Base-by-base conservation (phyloP, 139 green algal genomes). In the Tetraselmis striata region DNA sequence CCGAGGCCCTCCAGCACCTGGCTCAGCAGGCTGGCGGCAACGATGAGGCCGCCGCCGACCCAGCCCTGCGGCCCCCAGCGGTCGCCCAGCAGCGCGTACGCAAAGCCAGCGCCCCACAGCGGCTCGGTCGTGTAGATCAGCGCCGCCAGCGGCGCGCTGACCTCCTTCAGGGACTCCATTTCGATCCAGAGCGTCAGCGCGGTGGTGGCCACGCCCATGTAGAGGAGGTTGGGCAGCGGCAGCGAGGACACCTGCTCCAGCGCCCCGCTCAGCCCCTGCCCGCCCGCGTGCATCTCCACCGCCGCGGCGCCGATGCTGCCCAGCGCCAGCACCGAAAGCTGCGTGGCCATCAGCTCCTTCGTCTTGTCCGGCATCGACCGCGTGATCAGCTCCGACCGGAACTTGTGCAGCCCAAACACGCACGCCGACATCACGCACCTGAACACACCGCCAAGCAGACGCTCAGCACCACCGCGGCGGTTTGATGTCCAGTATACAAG, bases 71-170 rank as follows among this genome's bases (percentile, higher is more conserved):
- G 25, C 83, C 85, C 88, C 87, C 91, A 59, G 23, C 86, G 84
- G 77, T 94, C 90, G n/a, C 84, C 85, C 28, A 93, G 84, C 23
- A 94, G 31, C 26, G 86, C 22, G 77, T 82, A 94, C 24, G 90
- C 90, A 59, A 93, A 88, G 1, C 29, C 81, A 0, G 89, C 86
- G 27, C 90, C 90, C 86, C 86, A 95, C 31, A 95, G 30, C 29
- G 90, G 90, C 84, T 95, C 91, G 11, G 88, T 30, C 0, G 87
- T 89, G 87, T 95, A 95, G 23, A 93, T 90, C 24, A 95, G 59
- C 27, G 90, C 90, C 0, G 91, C 91, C 31, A 88, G 27, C 29
- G 85, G 32, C 24, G 91, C 85, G 23, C 80, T 82, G n/a, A 92
- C 83, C 28, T 86, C 80, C 22, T 80, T 78, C 29, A 92, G 58